Base-by-base conservation (phyloP, 352 stramenopile genomes). In the Globisporangium takayamanum region DNA sequence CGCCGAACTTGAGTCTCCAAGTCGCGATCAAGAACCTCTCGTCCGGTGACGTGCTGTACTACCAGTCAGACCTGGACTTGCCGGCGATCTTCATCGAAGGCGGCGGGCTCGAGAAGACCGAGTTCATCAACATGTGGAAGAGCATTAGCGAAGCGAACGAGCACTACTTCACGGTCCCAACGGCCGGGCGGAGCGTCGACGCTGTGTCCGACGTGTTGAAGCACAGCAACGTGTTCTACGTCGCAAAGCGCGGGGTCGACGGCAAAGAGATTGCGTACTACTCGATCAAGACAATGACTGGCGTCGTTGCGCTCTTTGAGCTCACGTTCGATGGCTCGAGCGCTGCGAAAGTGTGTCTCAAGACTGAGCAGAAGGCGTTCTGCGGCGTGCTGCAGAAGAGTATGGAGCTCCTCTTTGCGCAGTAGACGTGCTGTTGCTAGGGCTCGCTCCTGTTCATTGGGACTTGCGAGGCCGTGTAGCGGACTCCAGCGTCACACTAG, bases 1-100 rank as follows among this genome's bases (percentile, higher is more conserved):
- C 81, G 2, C 84, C 84, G 11, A 91, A 89, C 61, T 60, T 88
- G 5, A 73, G 73, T n/a, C 72, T 99, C 12, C 96, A 99, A 69
- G 87, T 98, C 53, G 96, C 96, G 10, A 95, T 99, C 71, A 99
- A 99, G 78, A 99, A 99, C 73, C 91, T 98, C 67, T 84, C 84
- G 37, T 96, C 78, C 39, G 82, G 87, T 28, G 86, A 89, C 18
- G 95, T 99, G 15, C 84, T 99, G 59, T 99, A 99, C 74, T 98
- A 98, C 80, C 93, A 96, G 56, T 88, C 88, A 0, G 95, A 97
- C 44, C 72, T 97, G 57, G 88, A 97, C 42, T 68, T 99, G 30
- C 80, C 88, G 44, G 84, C 84, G 15, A 70, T 99, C 49, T 98
- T 98, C 56, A 80, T 81, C 8, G 68, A 91, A 33, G 74, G 78